Percentiles rank a stretch among this genome's conserved stretches.
These are phyloP conservation scores for Geranium brycei DNA, from an alignment of 345 rosid species.

Conservation along the genomic window DNA sequence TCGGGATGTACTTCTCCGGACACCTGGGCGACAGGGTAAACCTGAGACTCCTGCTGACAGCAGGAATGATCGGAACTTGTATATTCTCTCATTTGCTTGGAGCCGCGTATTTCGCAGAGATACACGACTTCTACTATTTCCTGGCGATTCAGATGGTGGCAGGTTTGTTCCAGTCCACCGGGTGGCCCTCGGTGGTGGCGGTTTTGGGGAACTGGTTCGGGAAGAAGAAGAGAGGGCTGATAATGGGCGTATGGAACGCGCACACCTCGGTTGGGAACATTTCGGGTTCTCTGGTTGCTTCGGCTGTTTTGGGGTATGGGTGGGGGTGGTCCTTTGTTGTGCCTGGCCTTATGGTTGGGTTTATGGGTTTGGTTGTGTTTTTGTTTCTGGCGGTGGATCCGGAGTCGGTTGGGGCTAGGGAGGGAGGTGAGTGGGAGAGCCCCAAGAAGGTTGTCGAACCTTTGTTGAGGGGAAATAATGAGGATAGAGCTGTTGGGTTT, in stretches of 20 bases:
- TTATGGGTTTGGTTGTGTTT: constrained; percentile 47
- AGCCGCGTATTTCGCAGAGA: constrained; percentile 59
- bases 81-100: constrained; percentile 73
- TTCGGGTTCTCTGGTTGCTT: constrained; percentile 66
- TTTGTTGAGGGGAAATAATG: constrained; percentile 23
- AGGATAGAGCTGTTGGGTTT: constrained; percentile 63
- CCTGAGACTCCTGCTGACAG: constrained; percentile 55
- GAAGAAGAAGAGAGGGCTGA: constrained; percentile 74
- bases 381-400: constrained; percentile 63
- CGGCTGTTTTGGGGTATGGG: constrained; percentile 57
- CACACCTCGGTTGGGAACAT: constrained; percentile 84
- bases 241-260: constrained; percentile 98
- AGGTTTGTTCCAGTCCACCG: constrained; percentile 88
- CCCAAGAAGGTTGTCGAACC: constrained; percentile 29
- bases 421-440: constrained; percentile 32
- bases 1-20: constrained; percentile 84
- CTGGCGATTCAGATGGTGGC: constrained; percentile 58
- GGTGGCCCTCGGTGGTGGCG: constrained; percentile 93
- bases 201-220: constrained; percentile 92
- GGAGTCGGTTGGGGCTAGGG: constrained; percentile 50
- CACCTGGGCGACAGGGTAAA: constrained; percentile 78
- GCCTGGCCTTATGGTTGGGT: constrained; percentile 51
- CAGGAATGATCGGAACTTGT: constrained; percentile 84
- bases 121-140: constrained; percentile 65
- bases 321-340: constrained; percentile 97